phyloP scores from a whole-genome alignment of 1,139 yeast species.

The Zygoascus sp. region DNA sequence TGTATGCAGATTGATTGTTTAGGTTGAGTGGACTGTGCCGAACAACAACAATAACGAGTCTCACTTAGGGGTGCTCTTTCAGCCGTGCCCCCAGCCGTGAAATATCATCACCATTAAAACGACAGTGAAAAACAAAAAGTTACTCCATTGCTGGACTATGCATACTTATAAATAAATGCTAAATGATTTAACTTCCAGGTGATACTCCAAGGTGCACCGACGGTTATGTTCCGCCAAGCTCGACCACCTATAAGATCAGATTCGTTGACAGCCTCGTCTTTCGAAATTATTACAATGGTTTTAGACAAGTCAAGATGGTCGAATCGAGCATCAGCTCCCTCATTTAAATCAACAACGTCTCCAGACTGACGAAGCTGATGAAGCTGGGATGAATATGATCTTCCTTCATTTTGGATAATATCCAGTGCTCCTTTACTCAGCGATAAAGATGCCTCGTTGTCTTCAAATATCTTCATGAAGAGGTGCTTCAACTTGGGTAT shows the following conservation, averaged over 20 bases:
- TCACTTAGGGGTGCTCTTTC: background rate
- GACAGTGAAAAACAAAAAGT: too few species aligned
- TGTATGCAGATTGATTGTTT: background rate
- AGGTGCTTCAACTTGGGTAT: slow-evolving; percentile 64
- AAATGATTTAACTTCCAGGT: slow-evolving; percentile 14
- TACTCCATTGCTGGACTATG: background rate
- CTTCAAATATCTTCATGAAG: slow-evolving; percentile 57
- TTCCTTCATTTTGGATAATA: slow-evolving; percentile 59
- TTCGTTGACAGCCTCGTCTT: slow-evolving; percentile 15
- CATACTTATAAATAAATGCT: slow-evolving; percentile 8
- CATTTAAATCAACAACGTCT: slow-evolving; percentile 17
- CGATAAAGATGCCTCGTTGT: slow-evolving; percentile 56
- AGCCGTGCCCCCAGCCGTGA: background rate
- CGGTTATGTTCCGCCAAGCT: slow-evolving; percentile 8
- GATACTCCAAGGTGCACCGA: slow-evolving; percentile 10
- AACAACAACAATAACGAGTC: background rate
- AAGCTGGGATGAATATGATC: slow-evolving; percentile 24
- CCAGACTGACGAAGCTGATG: slow-evolving; percentile 21
- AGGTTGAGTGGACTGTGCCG: background rate
- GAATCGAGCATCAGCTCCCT: slow-evolving; percentile 11
- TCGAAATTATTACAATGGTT: slow-evolving; percentile 15
- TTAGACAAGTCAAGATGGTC: slow-evolving; percentile 10
- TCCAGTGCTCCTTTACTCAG: slow-evolving; percentile 57
- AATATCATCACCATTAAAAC: too few species aligned
- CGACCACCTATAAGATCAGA: slow-evolving; percentile 13